Evolutionary conservation across 202 grass and related monocot genomes (phyloP).

Genomic region (Panicum hallii): DNA sequence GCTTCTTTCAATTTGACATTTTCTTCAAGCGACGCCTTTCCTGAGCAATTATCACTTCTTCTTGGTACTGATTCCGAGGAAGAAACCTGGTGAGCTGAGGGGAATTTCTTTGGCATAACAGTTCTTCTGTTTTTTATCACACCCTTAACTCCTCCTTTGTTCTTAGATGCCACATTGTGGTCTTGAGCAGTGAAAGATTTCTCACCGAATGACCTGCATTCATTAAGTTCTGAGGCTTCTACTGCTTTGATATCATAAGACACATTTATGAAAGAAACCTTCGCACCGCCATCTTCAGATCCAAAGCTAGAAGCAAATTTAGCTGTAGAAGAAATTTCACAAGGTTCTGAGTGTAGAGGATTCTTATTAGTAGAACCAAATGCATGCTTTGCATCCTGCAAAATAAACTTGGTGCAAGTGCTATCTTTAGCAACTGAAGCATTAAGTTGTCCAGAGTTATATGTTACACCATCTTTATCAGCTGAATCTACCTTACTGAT

Average conservation of each 20-base stretch:
- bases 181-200: constrained; percentile 36
- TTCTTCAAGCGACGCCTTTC: constrained; percentile 37
- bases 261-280: constrained; percentile 31
- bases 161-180: constrained; percentile 38
- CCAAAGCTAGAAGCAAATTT: constrained; percentile 31
- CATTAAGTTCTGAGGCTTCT: neutral
- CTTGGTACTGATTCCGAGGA: constrained; percentile 23
- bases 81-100: constrained; percentile 36
- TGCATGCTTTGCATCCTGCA: constrained; percentile 8
- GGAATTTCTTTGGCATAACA: constrained; percentile 49
- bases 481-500: constrained; percentile 34
- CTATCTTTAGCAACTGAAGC: constrained; percentile 19
- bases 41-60: constrained; percentile 18
- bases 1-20: constrained; percentile 25
- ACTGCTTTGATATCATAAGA: constrained; percentile 4
- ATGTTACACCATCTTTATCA: constrained; percentile 11
- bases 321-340: constrained; percentile 11
- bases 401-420: constrained; percentile 1
- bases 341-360: constrained; percentile 17
- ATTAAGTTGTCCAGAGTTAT: constrained; percentile 24
- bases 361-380: constrained; percentile 18
- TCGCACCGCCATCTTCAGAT: neutral
- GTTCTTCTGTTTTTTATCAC: constrained; percentile 47
- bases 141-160: constrained; percentile 50
- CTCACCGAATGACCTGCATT: constrained; percentile 39